phyloP scores from a whole-genome alignment of 2,329 filamentous ascomycete species.

The Gnomoniopsis sp. region DNA sequence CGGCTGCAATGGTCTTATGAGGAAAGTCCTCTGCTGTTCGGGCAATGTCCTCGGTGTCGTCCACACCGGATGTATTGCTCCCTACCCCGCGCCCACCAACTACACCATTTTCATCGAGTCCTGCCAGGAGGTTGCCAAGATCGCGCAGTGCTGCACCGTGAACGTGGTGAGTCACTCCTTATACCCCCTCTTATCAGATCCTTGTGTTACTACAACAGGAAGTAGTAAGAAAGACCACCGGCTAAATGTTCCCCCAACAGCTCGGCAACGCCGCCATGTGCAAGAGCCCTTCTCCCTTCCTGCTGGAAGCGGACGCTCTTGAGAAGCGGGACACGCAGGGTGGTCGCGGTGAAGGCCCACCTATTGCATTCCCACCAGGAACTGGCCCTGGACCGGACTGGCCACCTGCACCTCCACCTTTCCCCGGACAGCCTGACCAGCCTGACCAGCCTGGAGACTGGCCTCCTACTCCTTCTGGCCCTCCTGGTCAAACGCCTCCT shows the following conservation, averaged over 20 bases:
- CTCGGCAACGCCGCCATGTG: not conserved
- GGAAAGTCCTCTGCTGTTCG: not conserved
- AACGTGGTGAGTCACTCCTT: constrained; percentile 6
- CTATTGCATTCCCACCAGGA: not conserved
- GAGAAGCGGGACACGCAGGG: not conserved
- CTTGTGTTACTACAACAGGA: too few species aligned
- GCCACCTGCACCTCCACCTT: not conserved
- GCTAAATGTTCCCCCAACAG: not conserved
- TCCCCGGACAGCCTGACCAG: too few species aligned
- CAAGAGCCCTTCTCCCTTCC: not conserved
- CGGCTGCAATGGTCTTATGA: not conserved
- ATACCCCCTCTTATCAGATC: too few species aligned
- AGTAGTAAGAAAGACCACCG: not conserved
- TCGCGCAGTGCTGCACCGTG: not conserved
- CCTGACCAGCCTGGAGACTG: not conserved
- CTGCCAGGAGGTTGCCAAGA: not conserved
- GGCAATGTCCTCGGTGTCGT: not conserved
- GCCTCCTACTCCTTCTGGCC: too few species aligned
- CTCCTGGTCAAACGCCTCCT: too few species aligned
- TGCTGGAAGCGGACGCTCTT: not conserved
- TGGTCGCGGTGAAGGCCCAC: not conserved
- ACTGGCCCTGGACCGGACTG: not conserved
- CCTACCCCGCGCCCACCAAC: not conserved
- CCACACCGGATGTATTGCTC: not conserved
- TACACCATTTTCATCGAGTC: not conserved